phyloP scores from a whole-genome alignment of 179 eudicot genomes.

The Heliamphora pulchella region DNA sequence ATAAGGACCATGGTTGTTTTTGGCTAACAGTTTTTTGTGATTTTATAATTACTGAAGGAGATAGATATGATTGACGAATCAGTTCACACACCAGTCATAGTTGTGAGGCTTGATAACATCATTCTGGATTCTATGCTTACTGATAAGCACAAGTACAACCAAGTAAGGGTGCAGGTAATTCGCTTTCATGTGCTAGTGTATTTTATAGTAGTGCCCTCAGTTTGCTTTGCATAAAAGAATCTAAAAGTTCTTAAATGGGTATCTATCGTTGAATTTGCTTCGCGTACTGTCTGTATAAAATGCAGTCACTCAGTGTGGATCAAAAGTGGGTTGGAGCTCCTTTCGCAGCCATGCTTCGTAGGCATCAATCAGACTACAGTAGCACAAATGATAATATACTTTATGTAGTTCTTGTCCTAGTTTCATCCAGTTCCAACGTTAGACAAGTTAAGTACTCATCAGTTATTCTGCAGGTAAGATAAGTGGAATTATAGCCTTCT shows the following conservation, averaged over 20 bases:
- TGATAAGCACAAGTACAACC: conserved; percentile 51
- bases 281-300: conserved; percentile 12
- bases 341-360: conserved; percentile 81
- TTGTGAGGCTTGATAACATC: conserved; percentile 55
- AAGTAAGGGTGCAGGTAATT: conserved; percentile 61
- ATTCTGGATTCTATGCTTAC: conserved; percentile 57
- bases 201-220: conserved; percentile 5
- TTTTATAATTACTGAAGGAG: conserved; percentile 34
- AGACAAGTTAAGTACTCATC: conserved; percentile 72
- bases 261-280: not conserved
- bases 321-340: conserved; percentile 94
- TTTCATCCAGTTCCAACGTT: conserved; percentile 53
- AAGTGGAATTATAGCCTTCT: not conserved
- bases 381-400: conserved; percentile 43
- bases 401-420: conserved; percentile 46
- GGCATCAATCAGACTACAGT: conserved; percentile 47
- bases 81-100: conserved; percentile 39
- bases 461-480: conserved; percentile 72
- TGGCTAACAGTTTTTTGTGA: conserved; percentile 5
- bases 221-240: not conserved
- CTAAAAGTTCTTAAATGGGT: not conserved
- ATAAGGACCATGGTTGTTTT: not conserved
- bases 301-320: conserved; percentile 74
- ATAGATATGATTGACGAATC: conserved; percentile 33
- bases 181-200: conserved; percentile 14